Base-by-base conservation (phyloP, 768 basidiomycete species). In the Mycena chlorophos region DNA sequence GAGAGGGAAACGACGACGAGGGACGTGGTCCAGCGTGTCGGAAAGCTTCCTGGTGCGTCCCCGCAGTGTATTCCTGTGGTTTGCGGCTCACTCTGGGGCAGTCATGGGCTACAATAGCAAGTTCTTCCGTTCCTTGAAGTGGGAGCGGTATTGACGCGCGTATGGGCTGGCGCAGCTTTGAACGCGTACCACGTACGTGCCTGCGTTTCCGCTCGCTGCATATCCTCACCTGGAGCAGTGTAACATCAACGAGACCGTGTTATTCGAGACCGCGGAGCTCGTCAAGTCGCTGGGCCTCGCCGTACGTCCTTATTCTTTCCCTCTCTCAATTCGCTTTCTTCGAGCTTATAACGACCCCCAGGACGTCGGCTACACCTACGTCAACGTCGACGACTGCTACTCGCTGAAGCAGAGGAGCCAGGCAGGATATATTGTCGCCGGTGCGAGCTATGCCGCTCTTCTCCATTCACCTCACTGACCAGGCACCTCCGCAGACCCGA, bases 331-430 rank as follows among this genome's bases (percentile, higher is more conserved):
- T 25, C 2, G 1, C n/a, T 13, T 28, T 16, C 30, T 12, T 28
- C 29, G 26, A 37, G 23, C 26, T 16, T 4, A 37, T 27, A n/a
- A 42, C 54, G 53, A 40, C 42, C n/a, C n/a, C 14, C 49, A 85
- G 83, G 81, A 81, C 51, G 75, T 73, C 29, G 85, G 85, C 1
- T 87, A 87, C 62, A 70, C 75, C 51, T 75, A 82, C 58, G 69
- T 87, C 54, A 86, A 84, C 52, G 65, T 87, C 25, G 85, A 87
- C 53, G 85, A 87, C 55, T 87, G 85, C 59, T 87, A 84, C 59
- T 78, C 85, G 2, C 79, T 83, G 67, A 85, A 79, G 61, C 63
- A 80, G 43, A 75, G 85, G 31, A 82, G 68, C 54, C 60, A 71
- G 3, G 56, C 64, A 8, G 85, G 85, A 1, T 73, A 83, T 60